Evolutionary conservation across 768 basidiomycete genomes (phyloP).

Genomic region (Boletus tylopilopsis): DNA sequence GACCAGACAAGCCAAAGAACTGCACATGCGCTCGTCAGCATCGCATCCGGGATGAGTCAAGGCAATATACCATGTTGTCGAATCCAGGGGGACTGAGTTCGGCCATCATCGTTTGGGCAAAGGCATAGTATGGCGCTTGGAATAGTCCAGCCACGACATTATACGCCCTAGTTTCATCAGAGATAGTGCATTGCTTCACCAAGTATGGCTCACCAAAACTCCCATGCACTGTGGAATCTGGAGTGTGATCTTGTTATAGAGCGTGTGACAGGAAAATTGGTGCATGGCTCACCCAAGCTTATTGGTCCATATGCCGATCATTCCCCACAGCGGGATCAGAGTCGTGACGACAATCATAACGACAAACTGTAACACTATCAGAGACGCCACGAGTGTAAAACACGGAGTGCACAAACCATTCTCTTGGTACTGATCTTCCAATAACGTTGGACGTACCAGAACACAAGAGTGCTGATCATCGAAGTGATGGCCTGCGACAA

Average conservation of each 20-base stretch:
- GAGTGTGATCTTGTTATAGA: background rate
- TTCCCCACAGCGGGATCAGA: slow-evolving; percentile 80
- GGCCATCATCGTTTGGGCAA: slow-evolving; percentile 85
- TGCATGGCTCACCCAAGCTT: slow-evolving; percentile 56
- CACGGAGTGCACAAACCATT: slow-evolving; percentile 48
- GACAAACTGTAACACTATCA: slow-evolving; percentile 49
- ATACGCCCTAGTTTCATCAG: slow-evolving; percentile 53
- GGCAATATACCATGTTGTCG: slow-evolving; percentile 61
- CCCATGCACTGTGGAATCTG: slow-evolving; percentile 79
- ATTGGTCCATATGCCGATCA: slow-evolving; percentile 79
- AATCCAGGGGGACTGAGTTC: slow-evolving; percentile 86
- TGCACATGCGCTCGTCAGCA: slow-evolving; percentile 22
- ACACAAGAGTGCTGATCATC: slow-evolving; percentile 65
- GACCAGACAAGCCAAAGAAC: slow-evolving; percentile 86
- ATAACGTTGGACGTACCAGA: slow-evolving; percentile 80
- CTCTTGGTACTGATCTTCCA: slow-evolving; percentile 78
- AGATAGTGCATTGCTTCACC: background rate
- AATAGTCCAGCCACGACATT: slow-evolving; percentile 77
- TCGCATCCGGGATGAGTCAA: background rate
- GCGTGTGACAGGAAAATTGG: background rate
- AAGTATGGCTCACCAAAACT: slow-evolving; percentile 63
- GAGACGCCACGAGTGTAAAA: background rate
- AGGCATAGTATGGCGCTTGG: slow-evolving; percentile 86
- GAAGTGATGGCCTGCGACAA: slow-evolving; percentile 74
- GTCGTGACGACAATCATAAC: slow-evolving; percentile 75